phyloP scores from a whole-genome alignment of 495 filamentous ascomycete genomes.

The Lindgomyces ingoldianus region DNA sequence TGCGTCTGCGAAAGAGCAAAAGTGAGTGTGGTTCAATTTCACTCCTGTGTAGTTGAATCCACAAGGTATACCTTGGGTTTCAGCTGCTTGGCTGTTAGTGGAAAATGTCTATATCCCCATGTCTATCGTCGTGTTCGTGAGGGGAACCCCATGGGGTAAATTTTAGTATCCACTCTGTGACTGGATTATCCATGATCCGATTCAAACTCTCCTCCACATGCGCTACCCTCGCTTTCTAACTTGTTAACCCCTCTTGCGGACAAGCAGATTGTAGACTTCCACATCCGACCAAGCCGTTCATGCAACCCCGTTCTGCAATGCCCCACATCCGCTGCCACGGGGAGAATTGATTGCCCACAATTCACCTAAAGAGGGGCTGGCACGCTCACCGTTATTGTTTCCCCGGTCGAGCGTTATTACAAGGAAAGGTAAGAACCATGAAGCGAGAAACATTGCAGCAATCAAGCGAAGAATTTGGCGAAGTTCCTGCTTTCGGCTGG shows the following conservation, averaged over 20 bases:
- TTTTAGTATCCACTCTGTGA: background rate
- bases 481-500: too few relatives aligned
- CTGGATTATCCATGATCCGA: background rate
- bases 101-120: too few relatives aligned
- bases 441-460: background rate
- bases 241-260: too few relatives aligned
- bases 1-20: conserved; percentile 2
- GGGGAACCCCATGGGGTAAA: background rate
- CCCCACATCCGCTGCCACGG: background rate
- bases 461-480: background rate
- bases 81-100: background rate
- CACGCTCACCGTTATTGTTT: background rate
- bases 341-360: background rate
- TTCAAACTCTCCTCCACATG: background rate
- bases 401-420: background rate
- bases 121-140: too few relatives aligned
- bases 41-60: background rate
- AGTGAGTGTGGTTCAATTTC: too few relatives aligned
- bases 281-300: background rate
- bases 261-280: too few relatives aligned
- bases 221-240: too few relatives aligned
- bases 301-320: background rate
- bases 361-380: background rate
- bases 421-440: background rate
- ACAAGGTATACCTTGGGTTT: background rate